A percentile compares a stretch with the other conserved stretches of the same genome.
phyloP scores from a whole-genome alignment of 306 rosid genomes.

The Fragaria iinumae region DNA sequence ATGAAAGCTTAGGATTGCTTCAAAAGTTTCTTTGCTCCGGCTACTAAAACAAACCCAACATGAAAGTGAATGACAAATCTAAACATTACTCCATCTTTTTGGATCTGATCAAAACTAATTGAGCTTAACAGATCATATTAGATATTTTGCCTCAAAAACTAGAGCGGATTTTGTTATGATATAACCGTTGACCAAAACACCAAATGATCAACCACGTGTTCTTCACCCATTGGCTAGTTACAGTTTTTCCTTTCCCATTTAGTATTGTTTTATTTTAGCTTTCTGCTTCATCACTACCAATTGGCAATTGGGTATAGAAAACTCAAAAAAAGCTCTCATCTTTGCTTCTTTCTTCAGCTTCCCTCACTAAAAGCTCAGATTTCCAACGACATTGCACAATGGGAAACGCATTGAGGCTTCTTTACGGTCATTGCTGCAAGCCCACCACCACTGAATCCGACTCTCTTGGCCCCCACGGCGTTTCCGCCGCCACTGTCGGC shows the following conservation, averaged over 20 bases:
- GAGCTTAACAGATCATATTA: background rate
- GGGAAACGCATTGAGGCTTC: slow-evolving; percentile 65
- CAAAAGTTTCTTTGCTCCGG: background rate
- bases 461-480: slow-evolving; percentile 49
- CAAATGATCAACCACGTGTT: background rate
- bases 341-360: slow-evolving; percentile 2
- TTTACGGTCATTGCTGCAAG: slow-evolving; percentile 45
- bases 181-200: background rate
- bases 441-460: slow-evolving; percentile 49
- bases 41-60: background rate
- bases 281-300: background rate
- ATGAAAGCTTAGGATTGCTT: background rate
- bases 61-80: too few relatives aligned
- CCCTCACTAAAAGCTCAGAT: background rate
- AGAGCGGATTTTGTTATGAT: background rate
- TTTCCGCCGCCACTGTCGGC: slow-evolving; percentile 54
- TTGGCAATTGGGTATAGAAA: background rate
- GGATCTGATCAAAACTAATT: background rate
- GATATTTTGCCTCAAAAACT: background rate
- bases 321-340: background rate
- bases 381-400: slow-evolving; percentile 21
- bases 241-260: background rate
- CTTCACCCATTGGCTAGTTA: background rate
- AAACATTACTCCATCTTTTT: background rate
- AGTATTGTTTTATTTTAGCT: background rate